Evolutionary conservation across 768 basidiomycete genomes (phyloP), one percentile per base, ranked within the genome.

Genomic region (Lactarius tabidus): DNA sequence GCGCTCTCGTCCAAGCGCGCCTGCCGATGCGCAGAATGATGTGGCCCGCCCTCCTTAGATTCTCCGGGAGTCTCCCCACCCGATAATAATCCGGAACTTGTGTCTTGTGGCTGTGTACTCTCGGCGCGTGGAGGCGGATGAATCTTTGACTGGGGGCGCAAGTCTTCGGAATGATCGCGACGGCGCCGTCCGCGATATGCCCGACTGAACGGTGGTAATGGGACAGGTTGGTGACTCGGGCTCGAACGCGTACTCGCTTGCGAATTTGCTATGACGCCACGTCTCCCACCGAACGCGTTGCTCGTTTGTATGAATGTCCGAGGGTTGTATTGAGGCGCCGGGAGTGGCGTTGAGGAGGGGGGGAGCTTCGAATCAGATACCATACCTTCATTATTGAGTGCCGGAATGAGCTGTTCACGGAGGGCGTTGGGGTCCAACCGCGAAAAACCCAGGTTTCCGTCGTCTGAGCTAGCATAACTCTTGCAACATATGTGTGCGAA

Each of bases 61-160:
- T 90, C 90, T 0, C 89, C 90, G 1, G 89, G 88, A 1, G 88
- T 90, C 74, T 90, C 89, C 72, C 91, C 90, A 1, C 89, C 89
- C 20, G 84, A 86, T 12, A 86, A 87, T 48, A 84, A 82, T 76
- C 91, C 90, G 0, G 89, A 89, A 67, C 87, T 90, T 9, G 90
- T 91, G 68, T 92, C 90, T 51, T 89, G 77, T 8, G 90, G 90
- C 70, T 91, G 89, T 0, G 90, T 92, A 69, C 89, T 91, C 70
- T 91, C 88, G n/a, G 91, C 90, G 12, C 90, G 80, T 12, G 88
- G 89, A 0, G 90, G 90, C 1, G 85, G 87, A 71, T 85, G 85
- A 41, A 86, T 75, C 58, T 79, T 74, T 41, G 60, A 31, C 35
- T 61, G 41, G 41, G 31, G 62, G 15, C 77, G 74, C n/a, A 81